A percentile compares a stretch with the other conserved stretches of the same genome.
These are phyloP conservation scores for Corchorus capsularis DNA, from an alignment of 345 rosid species.

Conservation along the genomic window DNA sequence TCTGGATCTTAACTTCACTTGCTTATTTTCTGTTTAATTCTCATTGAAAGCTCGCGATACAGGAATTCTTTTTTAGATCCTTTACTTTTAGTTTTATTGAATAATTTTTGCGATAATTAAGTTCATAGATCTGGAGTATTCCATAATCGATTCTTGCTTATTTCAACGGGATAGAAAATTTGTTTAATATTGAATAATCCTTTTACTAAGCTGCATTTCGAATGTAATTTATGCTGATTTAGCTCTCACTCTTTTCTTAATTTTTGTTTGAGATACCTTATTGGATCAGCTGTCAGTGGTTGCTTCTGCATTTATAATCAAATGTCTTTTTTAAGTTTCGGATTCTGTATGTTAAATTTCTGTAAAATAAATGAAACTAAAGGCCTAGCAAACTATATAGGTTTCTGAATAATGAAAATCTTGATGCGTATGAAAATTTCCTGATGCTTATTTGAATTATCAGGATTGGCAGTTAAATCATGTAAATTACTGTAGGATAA, in stretches of 20 bases:
- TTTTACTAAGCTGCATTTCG: not conserved
- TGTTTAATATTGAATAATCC: not conserved
- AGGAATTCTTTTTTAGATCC: not conserved
- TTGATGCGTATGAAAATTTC: not conserved
- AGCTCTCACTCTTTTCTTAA: not conserved
- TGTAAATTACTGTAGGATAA: not conserved
- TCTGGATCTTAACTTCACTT: conserved; percentile 16
- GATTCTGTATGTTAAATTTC: not conserved
- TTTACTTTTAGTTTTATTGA: not conserved
- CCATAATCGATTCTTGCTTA: not conserved
- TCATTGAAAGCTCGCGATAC: not conserved
- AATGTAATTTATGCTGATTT: not conserved
- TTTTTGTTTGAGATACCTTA: not conserved
- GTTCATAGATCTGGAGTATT: conserved; percentile 11
- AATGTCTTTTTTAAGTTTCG: not conserved
- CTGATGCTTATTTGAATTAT: not conserved
- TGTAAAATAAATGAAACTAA: not conserved
- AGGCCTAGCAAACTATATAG: not conserved
- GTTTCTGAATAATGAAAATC: not conserved
- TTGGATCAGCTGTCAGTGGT: not conserved
- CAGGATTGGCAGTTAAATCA: not conserved
- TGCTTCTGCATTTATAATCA: not conserved
- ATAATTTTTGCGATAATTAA: not conserved
- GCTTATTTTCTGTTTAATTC: not conserved
- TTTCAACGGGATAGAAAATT: not conserved